These are phyloP conservation scores for Chernovozyma sophiae-reginae DNA, from an alignment of 1,139 yeast species.

Conservation along the genomic window DNA sequence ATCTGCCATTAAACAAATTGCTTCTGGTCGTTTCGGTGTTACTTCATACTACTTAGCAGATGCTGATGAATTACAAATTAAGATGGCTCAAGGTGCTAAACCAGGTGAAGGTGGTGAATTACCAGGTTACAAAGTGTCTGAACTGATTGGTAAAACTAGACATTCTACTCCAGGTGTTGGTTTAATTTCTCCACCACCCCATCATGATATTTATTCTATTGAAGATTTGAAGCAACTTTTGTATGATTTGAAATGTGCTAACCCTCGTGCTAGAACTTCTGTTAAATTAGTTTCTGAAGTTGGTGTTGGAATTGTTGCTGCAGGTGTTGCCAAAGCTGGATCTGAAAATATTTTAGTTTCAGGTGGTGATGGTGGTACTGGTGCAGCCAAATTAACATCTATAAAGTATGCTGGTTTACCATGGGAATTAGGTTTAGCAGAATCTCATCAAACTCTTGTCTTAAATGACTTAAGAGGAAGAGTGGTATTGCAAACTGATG, in stretches of 20 bases:
- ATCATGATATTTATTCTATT: conserved; percentile 96
- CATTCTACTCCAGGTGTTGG: conserved; percentile 98
- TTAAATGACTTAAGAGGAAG: conserved; percentile 94
- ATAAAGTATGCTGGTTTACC: conserved; percentile 97
- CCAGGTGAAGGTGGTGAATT: conserved; percentile 99
- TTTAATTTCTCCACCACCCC: conserved; percentile 96
- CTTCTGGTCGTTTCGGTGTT: conserved; percentile 97
- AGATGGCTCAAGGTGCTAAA: conserved; percentile 99
- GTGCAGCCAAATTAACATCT: conserved; percentile 98
- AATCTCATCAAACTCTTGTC: conserved; percentile 95
- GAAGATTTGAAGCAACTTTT: conserved; percentile 96
- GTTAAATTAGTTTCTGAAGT: conserved; percentile 96
- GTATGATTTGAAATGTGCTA: conserved; percentile 93
- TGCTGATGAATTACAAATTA: conserved; percentile 96
- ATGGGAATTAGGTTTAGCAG: conserved; percentile 98
- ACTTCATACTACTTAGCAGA: conserved; percentile 91
- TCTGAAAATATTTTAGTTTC: conserved; percentile 94
- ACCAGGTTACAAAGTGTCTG: conserved; percentile 91
- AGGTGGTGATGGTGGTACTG: conserved; percentile 99
- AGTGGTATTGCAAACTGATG: conserved; percentile 94
- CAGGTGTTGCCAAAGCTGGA: conserved; percentile 98
- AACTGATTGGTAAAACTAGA: conserved; percentile 87
- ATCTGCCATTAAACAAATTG: conserved; percentile 95
- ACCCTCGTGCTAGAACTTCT: conserved; percentile 95
- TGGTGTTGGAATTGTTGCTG: conserved; percentile 98